Evolutionary conservation across 225 moss, liverwort and hornwort genomes (phyloP), one percentile per base, ranked within the genome.

Genomic region (Polytrichum formosum): DNA sequence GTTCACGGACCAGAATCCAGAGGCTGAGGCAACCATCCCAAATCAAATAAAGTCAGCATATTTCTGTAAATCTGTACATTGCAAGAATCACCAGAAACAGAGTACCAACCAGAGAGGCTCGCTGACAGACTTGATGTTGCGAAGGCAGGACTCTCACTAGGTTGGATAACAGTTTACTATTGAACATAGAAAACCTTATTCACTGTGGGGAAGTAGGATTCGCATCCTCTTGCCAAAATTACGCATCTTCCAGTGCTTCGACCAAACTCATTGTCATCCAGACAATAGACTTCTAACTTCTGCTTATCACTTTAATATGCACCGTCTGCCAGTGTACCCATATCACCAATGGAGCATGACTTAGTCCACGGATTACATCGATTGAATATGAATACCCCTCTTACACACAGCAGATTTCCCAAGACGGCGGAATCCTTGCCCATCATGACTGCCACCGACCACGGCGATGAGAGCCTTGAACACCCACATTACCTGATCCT

Each of bases 1-100:
- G 54, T 81, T 22, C 37, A 59, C 78, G 16, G 81, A 85, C 61
- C 78, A 76, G 46, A 85, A 85, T 65, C 85, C 83, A 63, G 80
- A 80, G 35, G 81, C 81, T 80, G 67, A 26, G 18, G 65, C 71
- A 72, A 56, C 27, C 29, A 30, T 54, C 23, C 64, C 58, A 58
- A 58, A 8, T 9, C 4, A 58, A 20, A 58, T 2, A 0, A 58
- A 22, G 5, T 58, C 58, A 58, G 58, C 21, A 7, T 20, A 58
- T 10, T 37, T 9, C 37, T 0, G 9, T 37, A 58, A 6, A 58
- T 6, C n/a, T 58, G 20, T 4, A 58, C 1, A 2, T 20, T 22
- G 9, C 20, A 6, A 6, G 9, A 21, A 21, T 22, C n/a, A 22
- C 58, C 20, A 7, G 7, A 7, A 23, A 6, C 58, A 58, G 20